These are phyloP conservation scores for Metschnikowia vanudenii DNA, from an alignment of 805 yeast species.

Conservation along the genomic window DNA sequence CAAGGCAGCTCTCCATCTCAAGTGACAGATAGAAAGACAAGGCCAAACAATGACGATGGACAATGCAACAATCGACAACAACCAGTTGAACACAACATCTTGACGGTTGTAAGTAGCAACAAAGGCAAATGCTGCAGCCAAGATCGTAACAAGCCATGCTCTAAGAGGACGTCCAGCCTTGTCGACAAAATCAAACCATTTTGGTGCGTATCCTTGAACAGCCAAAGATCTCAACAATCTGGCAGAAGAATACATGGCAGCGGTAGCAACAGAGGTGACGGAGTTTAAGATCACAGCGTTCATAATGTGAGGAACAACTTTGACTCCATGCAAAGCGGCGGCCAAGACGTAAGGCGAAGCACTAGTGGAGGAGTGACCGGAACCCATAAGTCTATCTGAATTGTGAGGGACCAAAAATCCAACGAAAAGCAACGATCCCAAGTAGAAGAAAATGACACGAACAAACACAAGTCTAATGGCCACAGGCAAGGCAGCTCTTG, in stretches of 20 bases:
- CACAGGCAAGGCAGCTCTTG: constrained; percentile 32
- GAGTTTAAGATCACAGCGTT: constrained; percentile 34
- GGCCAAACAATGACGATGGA: constrained; percentile 29
- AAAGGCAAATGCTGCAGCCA: constrained; percentile 25
- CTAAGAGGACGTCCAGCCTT: constrained; percentile 28
- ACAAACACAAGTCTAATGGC: constrained; percentile 35
- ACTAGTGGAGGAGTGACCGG: constrained; percentile 28
- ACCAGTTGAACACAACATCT: constrained; percentile 32
- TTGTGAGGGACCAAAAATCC: constrained; percentile 41
- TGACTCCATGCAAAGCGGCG: constrained; percentile 27
- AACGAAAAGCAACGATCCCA: constrained; percentile 38
- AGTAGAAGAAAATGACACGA: constrained; percentile 37
- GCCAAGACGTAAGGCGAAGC: constrained; percentile 32
- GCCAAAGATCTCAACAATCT: constrained; percentile 28
- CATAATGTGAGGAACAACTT: constrained; percentile 31
- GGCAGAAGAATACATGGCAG: constrained; percentile 31
- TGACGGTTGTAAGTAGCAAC: constrained; percentile 33
- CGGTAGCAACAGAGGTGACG: constrained; percentile 32
- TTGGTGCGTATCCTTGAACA: constrained; percentile 29
- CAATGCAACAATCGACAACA: constrained; percentile 30
- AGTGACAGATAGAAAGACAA: constrained; percentile 27
- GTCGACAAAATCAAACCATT: constrained; percentile 30
- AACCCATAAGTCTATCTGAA: constrained; percentile 35
- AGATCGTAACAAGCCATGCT: constrained; percentile 27
- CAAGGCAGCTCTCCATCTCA: constrained; percentile 32